Evolutionary conservation across 208 protist species (phyloP).

Genomic region (Leishmania arabica): DNA sequence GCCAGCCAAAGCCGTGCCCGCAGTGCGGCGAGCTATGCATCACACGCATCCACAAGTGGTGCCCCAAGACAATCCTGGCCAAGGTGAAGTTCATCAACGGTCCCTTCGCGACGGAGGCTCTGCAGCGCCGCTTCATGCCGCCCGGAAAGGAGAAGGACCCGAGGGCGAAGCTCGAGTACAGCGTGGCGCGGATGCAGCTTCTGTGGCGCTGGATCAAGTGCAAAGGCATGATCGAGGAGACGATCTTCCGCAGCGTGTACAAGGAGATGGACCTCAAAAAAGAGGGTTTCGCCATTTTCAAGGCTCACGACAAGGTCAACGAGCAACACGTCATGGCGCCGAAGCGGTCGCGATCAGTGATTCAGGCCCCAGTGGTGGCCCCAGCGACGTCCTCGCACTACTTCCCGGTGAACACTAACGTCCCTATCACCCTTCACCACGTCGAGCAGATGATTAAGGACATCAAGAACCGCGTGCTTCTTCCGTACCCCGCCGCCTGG

Average conservation of each 20-base stretch:
- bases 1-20: constrained; percentile 66
- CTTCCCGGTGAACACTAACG: constrained; percentile 57
- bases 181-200: constrained; percentile 80
- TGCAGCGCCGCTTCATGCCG: constrained; percentile 44
- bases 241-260: constrained; percentile 77
- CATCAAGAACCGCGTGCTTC: constrained; percentile 63
- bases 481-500: constrained; percentile 84
- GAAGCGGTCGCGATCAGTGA: constrained; percentile 72
- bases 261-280: constrained; percentile 91
- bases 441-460: constrained; percentile 77
- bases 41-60: constrained; percentile 86
- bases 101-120: constrained; percentile 67
- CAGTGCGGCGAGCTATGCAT: constrained; percentile 84
- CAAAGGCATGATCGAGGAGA: constrained; percentile 76
- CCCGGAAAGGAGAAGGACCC: constrained; percentile 28
- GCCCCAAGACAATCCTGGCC: constrained; percentile 50
- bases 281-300: constrained; percentile 87
- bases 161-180: constrained; percentile 45
- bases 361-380: constrained; percentile 66
- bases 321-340: constrained; percentile 72
- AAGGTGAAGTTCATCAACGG: constrained; percentile 40
- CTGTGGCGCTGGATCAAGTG: constrained; percentile 87
- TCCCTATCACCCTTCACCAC: constrained; percentile 74
- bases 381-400: constrained; percentile 79
- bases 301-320: constrained; percentile 81